Evolutionary conservation across 1,284 basidiomycete species (phyloP), one percentile per base, ranked within the genome.

Genomic region (Apiotrichum porosum): DNA sequence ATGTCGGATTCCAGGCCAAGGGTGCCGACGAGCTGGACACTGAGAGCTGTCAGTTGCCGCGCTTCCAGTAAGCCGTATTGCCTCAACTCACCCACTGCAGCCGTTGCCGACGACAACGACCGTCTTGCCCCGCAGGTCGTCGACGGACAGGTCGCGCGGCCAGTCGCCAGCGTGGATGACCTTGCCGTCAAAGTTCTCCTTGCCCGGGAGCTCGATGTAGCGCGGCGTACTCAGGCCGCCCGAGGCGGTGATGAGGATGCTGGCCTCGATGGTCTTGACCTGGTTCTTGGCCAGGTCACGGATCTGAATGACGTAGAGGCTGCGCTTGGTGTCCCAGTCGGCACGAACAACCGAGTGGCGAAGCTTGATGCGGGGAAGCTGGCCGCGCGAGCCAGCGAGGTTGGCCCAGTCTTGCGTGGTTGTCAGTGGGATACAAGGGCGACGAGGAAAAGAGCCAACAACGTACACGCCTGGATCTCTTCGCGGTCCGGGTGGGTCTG

Each of bases 181-280:
- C 9, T 21, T 33, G 18, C 60, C 60, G 21, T 48, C 46, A 35
- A 62, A 62, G n/a, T 37, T 38, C 22, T 55, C 47, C 22, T 54
- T 22, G 18, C 61, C 64, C 8, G 44, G 41, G 30, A 62, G 51
- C n/a, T 44, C 23, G 23, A 60, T 60, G 13, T 42, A 48, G 24
- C 37, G 41, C n/a, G 50, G 50, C n/a, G 28, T 37, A n/a, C 52
- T 56, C 40, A 66, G 60, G 18, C 55, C 56, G 14, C 64, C 64
- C 13, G 54, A 50, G 19, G 57, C 56, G 19, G 53, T 52, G 18
- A 66, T 45, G 37, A 66, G 43, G 28, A 63, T 42, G 14, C 50
- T 38, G 36, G 52, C 52, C 8, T 51, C 38, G 18, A 50, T 34
- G 18, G 32, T 34, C 24, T 41, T 30, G 10, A 35, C 31, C 13